Evolutionary conservation across 1,284 basidiomycete species (phyloP).

Genomic region (Paramarasmius palmivorus): DNA sequence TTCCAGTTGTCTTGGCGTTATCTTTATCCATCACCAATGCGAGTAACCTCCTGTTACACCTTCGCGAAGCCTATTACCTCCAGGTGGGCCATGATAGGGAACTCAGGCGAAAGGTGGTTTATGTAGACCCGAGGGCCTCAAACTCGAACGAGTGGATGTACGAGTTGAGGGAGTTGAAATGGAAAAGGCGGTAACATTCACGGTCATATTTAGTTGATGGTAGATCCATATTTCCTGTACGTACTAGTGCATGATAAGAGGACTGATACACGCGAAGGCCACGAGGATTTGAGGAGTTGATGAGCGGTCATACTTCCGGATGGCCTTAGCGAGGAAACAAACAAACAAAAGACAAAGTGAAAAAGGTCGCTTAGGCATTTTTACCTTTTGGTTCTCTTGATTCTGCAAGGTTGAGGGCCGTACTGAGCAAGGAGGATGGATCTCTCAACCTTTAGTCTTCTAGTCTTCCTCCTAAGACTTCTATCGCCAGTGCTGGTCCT

Average conservation of each 20-base stretch:
- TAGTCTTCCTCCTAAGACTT: constrained; percentile 59
- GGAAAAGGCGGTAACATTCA: constrained; percentile 3
- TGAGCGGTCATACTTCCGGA: neutral
- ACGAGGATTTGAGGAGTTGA: neutral
- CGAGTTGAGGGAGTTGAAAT: constrained; percentile 3
- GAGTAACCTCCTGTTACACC: constrained; percentile 1
- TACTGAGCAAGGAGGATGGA: neutral
- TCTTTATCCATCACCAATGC: constrained; percentile 3
- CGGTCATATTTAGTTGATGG: neutral
- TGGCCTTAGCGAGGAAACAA: neutral
- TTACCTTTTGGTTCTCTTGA: no score
- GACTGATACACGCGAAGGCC: constrained; percentile 1
- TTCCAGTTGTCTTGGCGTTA: neutral
- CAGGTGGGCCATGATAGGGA: neutral
- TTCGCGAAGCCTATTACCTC: neutral
- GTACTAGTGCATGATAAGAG: neutral
- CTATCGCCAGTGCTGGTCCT: constrained; percentile 65
- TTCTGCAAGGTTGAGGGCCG: neutral
- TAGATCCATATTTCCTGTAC: no score
- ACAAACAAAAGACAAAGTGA: constrained; percentile 1
- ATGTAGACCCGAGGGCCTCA: neutral
- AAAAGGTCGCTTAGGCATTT: neutral
- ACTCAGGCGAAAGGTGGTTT: neutral
- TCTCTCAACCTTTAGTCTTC: constrained; percentile 23
- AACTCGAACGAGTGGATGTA: constrained; percentile 5